Percentiles rank a stretch among this genome's conserved stretches.
phyloP scores from a whole-genome alignment of 345 rosid species.

The Dovyalis caffra region DNA sequence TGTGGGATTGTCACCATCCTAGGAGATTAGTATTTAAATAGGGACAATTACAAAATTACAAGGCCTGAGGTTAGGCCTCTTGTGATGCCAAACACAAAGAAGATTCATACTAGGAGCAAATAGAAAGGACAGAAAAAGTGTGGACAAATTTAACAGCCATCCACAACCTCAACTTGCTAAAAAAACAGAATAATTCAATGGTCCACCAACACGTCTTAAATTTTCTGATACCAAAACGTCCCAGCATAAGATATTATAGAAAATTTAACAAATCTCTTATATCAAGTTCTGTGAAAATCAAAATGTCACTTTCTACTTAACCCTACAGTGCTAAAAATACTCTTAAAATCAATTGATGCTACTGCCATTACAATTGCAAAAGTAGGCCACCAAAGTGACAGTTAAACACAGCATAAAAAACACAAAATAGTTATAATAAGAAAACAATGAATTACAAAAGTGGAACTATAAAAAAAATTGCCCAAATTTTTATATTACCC shows the following conservation, averaged over 20 bases:
- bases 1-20: conserved; percentile 18
- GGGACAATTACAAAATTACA: conserved; percentile 14
- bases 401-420: background rate
- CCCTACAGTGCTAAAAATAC: background rate
- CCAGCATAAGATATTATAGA: conserved; percentile 28
- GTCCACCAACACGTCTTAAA: conserved; percentile 24
- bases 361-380: conserved; percentile 45
- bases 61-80: conserved; percentile 24
- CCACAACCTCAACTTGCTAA: conserved; percentile 66
- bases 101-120: conserved; percentile 41
- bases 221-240: conserved; percentile 17
- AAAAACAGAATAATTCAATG: conserved; percentile 25
- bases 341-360: conserved; percentile 22
- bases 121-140: conserved; percentile 44
- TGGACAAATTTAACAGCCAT: conserved; percentile 38
- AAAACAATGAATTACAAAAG: background rate
- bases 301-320: conserved; percentile 41
- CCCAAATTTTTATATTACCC: background rate
- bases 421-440: conserved; percentile 2
- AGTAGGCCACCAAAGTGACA: background rate
- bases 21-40: conserved; percentile 38
- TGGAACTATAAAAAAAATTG: background rate
- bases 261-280: conserved; percentile 18
- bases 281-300: conserved; percentile 17
- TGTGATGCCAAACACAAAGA: conserved; percentile 40